Base-by-base conservation (phyloP, 2,329 filamentous ascomycete genomes). In the Chrysoporthe austroafricana region DNA sequence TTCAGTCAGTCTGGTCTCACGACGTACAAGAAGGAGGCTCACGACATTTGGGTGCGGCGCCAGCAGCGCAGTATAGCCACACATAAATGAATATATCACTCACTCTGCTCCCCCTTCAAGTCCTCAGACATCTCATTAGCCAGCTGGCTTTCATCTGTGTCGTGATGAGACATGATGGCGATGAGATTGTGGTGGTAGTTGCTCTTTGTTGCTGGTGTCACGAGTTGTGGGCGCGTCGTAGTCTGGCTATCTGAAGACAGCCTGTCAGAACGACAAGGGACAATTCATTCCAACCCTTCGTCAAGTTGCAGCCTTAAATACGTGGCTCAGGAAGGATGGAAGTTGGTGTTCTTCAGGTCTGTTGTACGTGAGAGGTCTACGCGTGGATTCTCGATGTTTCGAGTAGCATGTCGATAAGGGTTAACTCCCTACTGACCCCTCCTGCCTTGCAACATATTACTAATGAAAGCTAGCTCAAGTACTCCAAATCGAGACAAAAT, bases 71-170 rank as follows among this genome's bases (percentile, higher is more conserved):
- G 39, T 32, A 46, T 7, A 16, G 13, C 32, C 50, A 32, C 26
- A 54, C 21, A 2, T 7, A 2, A 18, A 46, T 46, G n/a, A 8
- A 16, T 48, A 34, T 32, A 8, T 48, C n/a, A 52, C 60, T 2
- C 32, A 62, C 60, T 39, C 16, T 50, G 60, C 6, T 48, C 50
- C 26, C 50, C 60, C 60, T 62, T 36, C 6, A 36, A 44, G 43
- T 48, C 8, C 60, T 21, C 14, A 3, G 43, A 11, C 44, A 26
- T 50, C 3, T 21, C 16, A 16, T 14, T 13, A 34, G 16, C 60
- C 32, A 36, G 21, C 42, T 36, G 16, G 43, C 60, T 46, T 7
- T 54, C 50, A 54, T 32, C 32, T 54, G 21, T 3, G 26, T n/a
- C 60, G 14, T 39, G 6, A 7, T 18, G 14, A 13, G 60, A 50